Evolutionary conservation across 2,329 filamentous ascomycete genomes (phyloP).

Genomic region (Penicillium sp.): DNA sequence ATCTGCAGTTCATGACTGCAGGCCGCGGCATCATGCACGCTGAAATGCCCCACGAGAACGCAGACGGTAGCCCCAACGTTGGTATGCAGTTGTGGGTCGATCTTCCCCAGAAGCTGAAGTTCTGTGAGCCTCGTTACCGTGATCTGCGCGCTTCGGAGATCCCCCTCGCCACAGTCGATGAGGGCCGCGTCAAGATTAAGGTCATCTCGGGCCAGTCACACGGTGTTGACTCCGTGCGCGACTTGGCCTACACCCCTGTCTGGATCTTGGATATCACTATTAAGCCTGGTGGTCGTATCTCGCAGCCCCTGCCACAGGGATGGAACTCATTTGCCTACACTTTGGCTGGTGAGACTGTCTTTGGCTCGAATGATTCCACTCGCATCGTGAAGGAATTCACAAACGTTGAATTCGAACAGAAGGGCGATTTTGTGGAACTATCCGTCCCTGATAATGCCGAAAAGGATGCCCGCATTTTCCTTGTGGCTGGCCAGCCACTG

Average conservation of each 20-base stretch:
- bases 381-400: constrained; percentile 60
- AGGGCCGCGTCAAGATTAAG: constrained; percentile 74
- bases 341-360: constrained; percentile 66
- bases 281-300: constrained; percentile 72
- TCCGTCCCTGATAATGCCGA: constrained; percentile 65
- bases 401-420: constrained; percentile 82
- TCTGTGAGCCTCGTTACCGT: constrained; percentile 86
- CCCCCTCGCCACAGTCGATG: constrained; percentile 68
- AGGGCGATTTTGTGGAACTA: constrained; percentile 72
- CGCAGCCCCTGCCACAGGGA: constrained; percentile 69
- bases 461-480: constrained; percentile 53
- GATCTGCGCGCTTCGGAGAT: constrained; percentile 79
- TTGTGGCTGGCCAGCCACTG: constrained; percentile 75
- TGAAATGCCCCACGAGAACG: constrained; percentile 83
- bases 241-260: constrained; percentile 94
- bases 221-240: constrained; percentile 81
- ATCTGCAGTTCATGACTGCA: constrained; percentile 97
- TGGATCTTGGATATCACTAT: constrained; percentile 87
- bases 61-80: constrained; percentile 72
- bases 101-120: constrained; percentile 75
- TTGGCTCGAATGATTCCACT: constrained; percentile 53
- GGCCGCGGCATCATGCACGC: constrained; percentile 89
- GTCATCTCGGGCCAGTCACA: constrained; percentile 85
- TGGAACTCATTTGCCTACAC: constrained; percentile 93
- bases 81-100: constrained; percentile 97